A percentile compares a stretch with the other conserved stretches of the same genome.
Conservation (phyloP, 352 stramenopile species). For the Globisporangium spinosum region DNA sequence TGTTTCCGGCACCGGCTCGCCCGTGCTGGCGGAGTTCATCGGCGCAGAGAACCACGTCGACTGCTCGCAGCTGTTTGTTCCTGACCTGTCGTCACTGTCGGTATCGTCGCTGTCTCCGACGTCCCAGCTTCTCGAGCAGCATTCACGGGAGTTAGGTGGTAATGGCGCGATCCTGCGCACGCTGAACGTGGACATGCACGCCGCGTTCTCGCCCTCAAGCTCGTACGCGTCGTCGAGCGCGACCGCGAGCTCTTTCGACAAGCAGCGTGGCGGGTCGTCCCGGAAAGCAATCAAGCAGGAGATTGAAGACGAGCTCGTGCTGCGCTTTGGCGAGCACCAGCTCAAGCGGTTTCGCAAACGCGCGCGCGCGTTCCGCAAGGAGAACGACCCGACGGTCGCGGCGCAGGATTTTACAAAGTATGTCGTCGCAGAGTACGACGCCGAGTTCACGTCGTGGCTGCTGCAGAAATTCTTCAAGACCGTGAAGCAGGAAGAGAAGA, state of each 20-base stretch:
- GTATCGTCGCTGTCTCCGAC: constrained; percentile 21
- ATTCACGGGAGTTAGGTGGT: constrained; percentile 3
- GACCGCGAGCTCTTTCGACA: constrained; percentile 18
- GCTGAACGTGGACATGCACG: constrained; percentile 36
- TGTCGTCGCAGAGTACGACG: constrained; percentile 47
- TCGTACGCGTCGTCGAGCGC: constrained; percentile 22
- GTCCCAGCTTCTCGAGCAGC: constrained; percentile 15
- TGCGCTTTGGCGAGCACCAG: constrained; percentile 41
- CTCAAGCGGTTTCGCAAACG: constrained; percentile 76
- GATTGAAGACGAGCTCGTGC: constrained; percentile 61
- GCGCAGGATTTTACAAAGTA: constrained; percentile 50
- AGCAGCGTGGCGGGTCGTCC: constrained; percentile 14
- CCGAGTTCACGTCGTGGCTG: constrained; percentile 56
- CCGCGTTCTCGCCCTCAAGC: constrained; percentile 26
- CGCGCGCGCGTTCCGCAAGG: constrained; percentile 56
- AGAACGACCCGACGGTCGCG: constrained; percentile 56
- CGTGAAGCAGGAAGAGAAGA: constrained; percentile 57
- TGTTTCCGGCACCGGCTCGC: constrained; percentile 37
- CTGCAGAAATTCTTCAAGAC: constrained; percentile 45
- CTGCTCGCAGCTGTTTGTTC: constrained; percentile 28
- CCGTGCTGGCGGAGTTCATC: constrained; percentile 65
- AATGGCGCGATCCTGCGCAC: constrained; percentile 21
- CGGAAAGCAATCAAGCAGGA: constrained; percentile 53
- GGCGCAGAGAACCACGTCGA: constrained; percentile 43
- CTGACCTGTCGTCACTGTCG: constrained; percentile 9